Conservation (phyloP, 2,329 filamentous ascomycete species). For the Apiospora malaysiana region DNA sequence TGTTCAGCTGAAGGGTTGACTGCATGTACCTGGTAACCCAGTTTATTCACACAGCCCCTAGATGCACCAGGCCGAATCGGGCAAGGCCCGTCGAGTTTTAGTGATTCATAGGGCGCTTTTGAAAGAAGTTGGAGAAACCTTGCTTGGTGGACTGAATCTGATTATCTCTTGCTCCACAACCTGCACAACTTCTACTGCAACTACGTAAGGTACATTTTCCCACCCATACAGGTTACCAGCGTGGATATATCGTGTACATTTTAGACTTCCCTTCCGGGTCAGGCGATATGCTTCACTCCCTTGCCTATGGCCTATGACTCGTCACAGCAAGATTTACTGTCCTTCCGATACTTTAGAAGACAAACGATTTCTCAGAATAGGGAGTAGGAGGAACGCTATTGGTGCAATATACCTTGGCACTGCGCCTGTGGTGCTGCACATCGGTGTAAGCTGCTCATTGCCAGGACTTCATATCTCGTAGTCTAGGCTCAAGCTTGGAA, state of each 20-base stretch:
- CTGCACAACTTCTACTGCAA: background rate
- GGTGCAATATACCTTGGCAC: background rate
- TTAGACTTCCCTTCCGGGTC: no score
- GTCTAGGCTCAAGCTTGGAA: no score
- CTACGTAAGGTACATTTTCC: no score
- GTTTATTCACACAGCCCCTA: no score
- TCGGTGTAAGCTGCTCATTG: background rate
- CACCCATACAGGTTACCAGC: no score
- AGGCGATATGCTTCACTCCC: no score
- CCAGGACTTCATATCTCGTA: background rate
- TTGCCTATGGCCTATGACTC: no score
- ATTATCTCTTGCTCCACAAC: background rate
- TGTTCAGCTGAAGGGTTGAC: no score
- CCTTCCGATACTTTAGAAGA: no score
- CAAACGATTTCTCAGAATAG: background rate
- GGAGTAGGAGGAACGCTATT: background rate
- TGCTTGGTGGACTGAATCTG: slow-evolving; percentile 3
- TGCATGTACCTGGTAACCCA: no score
- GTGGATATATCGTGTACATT: no score
- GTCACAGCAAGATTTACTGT: no score
- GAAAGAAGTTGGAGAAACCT: slow-evolving; percentile 13
- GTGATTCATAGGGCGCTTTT: background rate
- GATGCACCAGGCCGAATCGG: background rate
- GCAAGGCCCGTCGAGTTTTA: background rate
- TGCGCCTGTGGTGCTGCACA: background rate